Evolutionary conservation across 176 grass and related monocot species (phyloP).

Genomic region (Zizania latifolia): DNA sequence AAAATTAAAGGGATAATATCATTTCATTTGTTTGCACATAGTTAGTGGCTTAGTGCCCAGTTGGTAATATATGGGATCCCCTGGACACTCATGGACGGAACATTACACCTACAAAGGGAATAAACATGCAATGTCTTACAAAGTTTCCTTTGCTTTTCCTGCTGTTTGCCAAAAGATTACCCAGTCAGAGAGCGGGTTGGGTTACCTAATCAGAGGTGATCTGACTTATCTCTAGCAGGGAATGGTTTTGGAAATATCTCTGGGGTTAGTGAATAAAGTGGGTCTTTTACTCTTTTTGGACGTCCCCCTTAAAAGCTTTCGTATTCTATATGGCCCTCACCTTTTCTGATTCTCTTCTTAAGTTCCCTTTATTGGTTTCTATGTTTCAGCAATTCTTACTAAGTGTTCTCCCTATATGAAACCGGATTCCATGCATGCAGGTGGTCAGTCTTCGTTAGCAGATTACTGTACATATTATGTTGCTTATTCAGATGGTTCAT

Average conservation of each 20-base stretch:
- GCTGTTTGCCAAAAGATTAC: background rate
- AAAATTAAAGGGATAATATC: background rate
- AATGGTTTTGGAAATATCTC: background rate
- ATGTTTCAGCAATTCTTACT: background rate
- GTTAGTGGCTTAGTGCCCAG: background rate
- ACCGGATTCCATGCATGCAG: conserved; percentile 34
- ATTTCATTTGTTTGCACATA: background rate
- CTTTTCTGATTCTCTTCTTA: background rate
- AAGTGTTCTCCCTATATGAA: conserved; percentile 3
- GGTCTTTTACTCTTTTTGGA: background rate
- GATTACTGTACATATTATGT: conserved; percentile 99
- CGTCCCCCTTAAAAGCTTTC: background rate
- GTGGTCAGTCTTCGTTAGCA: conserved; percentile 97
- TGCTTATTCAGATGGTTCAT: conserved; percentile 99
- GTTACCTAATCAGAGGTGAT: background rate
- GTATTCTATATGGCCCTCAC: background rate
- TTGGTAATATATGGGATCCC: background rate
- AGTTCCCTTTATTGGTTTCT: conserved; percentile 2
- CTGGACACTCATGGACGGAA: background rate
- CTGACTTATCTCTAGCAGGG: background rate
- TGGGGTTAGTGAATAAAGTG: background rate
- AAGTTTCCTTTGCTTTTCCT: background rate
- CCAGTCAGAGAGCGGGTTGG: background rate
- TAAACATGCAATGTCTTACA: background rate
- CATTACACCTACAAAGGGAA: background rate